Evolutionary conservation across 2,329 filamentous ascomycete species (phyloP).

Genomic region (Westerdykella sp.): DNA sequence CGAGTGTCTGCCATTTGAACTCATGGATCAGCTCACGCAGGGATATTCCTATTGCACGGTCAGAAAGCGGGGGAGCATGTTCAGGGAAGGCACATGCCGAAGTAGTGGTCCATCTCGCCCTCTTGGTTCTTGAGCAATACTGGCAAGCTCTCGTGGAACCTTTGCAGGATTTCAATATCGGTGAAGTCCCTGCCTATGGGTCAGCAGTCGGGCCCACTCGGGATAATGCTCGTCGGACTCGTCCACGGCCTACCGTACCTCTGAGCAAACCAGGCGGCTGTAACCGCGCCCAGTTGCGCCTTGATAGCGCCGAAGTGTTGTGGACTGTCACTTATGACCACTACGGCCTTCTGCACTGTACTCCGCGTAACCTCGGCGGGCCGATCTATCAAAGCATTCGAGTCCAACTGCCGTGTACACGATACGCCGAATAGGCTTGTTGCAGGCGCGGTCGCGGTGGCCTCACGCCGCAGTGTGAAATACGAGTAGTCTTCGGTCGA

Average conservation of each 20-base stretch:
- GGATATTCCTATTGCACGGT: conserved; percentile 51
- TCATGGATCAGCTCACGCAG: conserved; percentile 87
- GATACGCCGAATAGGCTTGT: conserved; percentile 93
- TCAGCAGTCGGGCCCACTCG: conserved; percentile 7
- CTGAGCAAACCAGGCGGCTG: conserved; percentile 94
- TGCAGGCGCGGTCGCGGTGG: conserved; percentile 46
- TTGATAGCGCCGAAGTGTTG: conserved; percentile 85
- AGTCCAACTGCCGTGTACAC: conserved; percentile 86
- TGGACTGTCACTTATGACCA: conserved; percentile 87
- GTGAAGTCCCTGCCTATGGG: conserved; percentile 62
- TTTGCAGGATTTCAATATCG: conserved; percentile 79
- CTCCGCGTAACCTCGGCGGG: conserved; percentile 90
- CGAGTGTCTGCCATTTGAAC: conserved; percentile 89
- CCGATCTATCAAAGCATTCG: conserved; percentile 67
- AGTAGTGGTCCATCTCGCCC: conserved; percentile 74
- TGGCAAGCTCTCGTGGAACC: conserved; percentile 83
- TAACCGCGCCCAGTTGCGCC: conserved; percentile 84
- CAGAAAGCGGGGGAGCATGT: conserved; percentile 1
- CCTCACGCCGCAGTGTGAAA: conserved; percentile 72
- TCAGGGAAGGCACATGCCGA: conserved; percentile 53
- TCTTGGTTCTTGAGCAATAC: conserved; percentile 56
- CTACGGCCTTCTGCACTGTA: conserved; percentile 95
- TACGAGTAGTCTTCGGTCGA: conserved; percentile 96
- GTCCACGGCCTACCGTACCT: conserved; percentile 42
- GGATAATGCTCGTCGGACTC: background rate